These are phyloP conservation scores for Hibiscus tridactylites DNA, from an alignment of 345 rosid species.

Conservation along the genomic window DNA sequence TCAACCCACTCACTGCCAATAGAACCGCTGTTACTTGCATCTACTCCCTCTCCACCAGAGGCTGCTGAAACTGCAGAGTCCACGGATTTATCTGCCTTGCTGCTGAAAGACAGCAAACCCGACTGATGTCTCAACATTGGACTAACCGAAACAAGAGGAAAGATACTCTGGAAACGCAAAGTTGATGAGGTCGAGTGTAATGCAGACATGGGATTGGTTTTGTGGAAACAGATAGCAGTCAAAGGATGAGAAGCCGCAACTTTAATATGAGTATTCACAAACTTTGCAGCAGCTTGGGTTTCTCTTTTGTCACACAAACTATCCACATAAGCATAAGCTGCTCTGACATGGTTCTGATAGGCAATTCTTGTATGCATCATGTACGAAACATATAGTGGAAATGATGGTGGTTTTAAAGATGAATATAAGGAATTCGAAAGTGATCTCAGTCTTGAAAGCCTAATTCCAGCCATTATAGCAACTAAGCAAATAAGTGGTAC, in stretches of 20 bases:
- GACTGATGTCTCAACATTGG: constrained; percentile 23
- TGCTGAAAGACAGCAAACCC: constrained; percentile 38
- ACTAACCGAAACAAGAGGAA: constrained; percentile 26
- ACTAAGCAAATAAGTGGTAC: not conserved
- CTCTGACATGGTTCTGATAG: constrained; percentile 13
- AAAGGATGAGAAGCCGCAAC: constrained; percentile 5
- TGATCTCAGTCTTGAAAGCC: constrained; percentile 33
- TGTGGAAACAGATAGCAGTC: constrained; percentile 7
- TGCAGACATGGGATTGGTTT: constrained; percentile 11
- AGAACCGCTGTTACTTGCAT: constrained; percentile 14
- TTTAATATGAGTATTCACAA: constrained; percentile 2
- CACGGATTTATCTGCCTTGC: constrained; percentile 29
- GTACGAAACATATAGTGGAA: constrained; percentile 11
- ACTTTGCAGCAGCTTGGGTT: constrained; percentile 10
- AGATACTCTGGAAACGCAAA: constrained; percentile 8
- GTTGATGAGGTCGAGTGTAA: constrained; percentile 15
- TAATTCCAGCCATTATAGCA: constrained; percentile 35
- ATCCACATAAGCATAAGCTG: constrained; percentile 14
- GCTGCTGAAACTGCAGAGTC: constrained; percentile 24
- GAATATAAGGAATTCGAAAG: constrained; percentile 8
- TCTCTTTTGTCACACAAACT: constrained; percentile 8
- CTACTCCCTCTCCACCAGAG: constrained; percentile 30
- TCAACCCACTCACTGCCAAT: constrained; percentile 46
- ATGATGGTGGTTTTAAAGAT: not conserved
- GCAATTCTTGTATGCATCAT: constrained; percentile 10